A percentile compares a stretch with the other conserved stretches of the same genome.
These are phyloP conservation scores for Xylariaceae sp. DNA, from an alignment of 2,329 filamentous ascomycete genomes.

Conservation along the genomic window DNA sequence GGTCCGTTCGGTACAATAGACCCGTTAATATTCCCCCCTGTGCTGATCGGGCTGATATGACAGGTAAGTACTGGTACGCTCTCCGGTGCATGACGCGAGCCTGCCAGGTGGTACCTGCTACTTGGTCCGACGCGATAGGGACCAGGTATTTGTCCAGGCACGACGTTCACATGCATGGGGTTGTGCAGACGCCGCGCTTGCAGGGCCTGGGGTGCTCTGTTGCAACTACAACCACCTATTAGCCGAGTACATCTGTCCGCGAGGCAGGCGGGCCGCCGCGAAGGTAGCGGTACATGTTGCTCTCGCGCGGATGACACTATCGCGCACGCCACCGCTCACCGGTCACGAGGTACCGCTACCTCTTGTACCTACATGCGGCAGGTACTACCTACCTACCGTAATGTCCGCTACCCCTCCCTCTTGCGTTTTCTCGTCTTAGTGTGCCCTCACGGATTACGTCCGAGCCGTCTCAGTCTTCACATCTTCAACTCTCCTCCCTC, in stretches of 20 bases:
- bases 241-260: neutral
- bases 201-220: neutral
- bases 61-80: neutral
- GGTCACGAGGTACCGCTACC: neutral
- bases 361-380: neutral
- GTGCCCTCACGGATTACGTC: no score
- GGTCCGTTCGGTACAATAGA: no score
- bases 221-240: neutral
- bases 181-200: neutral
- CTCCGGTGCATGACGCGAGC: no score
- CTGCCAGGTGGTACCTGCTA: neutral
- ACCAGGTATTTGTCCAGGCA: neutral
- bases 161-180: neutral
- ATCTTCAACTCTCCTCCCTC: neutral
- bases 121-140: neutral
- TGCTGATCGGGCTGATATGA: neutral
- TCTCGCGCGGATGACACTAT: no score
- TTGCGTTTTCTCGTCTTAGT: neutral
- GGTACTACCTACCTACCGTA: neutral
- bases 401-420: neutral
- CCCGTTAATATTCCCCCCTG: neutral
- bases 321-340: neutral
- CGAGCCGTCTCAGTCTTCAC: neutral
- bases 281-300: no score
- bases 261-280: no score